phyloP scores from a whole-genome alignment of 257 asterid genomes.

The Ligustrum vulgare region DNA sequence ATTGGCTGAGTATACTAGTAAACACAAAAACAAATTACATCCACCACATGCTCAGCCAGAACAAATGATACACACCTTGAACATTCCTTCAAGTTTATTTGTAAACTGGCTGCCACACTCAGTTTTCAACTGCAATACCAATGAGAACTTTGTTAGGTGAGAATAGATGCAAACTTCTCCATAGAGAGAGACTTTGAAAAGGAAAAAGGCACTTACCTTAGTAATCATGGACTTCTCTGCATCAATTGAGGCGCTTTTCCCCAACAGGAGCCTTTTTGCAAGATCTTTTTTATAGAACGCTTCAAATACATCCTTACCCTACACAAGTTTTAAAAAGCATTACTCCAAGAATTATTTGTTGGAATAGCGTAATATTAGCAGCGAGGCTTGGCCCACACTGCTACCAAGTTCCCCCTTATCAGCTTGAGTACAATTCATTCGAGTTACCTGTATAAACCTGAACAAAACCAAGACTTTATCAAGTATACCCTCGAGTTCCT shows the following conservation, averaged over 20 bases:
- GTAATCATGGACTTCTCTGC: conserved; percentile 94
- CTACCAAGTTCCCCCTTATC: not conserved
- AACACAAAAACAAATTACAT: not conserved
- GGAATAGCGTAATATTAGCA: not conserved
- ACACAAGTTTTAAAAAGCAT: not conserved
- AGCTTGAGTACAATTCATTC: not conserved
- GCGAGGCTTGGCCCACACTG: not conserved
- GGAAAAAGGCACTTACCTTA: conserved; percentile 38
- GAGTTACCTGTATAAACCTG: conserved; percentile 88
- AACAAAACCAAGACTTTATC: conserved; percentile 93
- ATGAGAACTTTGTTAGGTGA: conserved; percentile 22
- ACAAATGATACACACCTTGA: conserved; percentile 57
- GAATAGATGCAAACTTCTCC: conserved; percentile 9
- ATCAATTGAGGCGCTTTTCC: conserved; percentile 98
- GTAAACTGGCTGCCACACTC: conserved; percentile 99
- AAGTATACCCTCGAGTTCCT: conserved; percentile 95
- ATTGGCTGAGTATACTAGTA: not conserved
- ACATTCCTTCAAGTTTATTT: conserved; percentile 98
- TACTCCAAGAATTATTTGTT: not conserved
- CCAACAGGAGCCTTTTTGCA: conserved; percentile 88
- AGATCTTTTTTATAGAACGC: conserved; percentile 71
- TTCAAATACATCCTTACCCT: conserved; percentile 71
- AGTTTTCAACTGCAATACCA: conserved; percentile 77
- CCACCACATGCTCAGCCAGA: not conserved
- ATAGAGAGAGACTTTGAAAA: conserved; percentile 6